Evolutionary conservation across 768 basidiomycete genomes (phyloP).

Genomic region (Leucogyrophana mollusca): DNA sequence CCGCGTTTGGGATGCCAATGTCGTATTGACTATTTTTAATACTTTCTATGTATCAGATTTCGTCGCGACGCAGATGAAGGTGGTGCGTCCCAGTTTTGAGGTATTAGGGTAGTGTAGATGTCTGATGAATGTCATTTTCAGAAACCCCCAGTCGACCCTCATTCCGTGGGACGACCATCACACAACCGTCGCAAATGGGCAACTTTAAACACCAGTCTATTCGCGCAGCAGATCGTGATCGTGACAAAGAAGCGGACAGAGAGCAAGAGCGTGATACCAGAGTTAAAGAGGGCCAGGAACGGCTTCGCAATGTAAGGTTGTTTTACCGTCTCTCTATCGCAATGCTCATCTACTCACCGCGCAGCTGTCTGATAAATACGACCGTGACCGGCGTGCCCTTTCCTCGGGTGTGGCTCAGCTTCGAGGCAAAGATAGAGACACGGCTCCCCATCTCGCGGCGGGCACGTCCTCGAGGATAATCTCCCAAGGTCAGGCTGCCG

Average conservation of each 20-base stretch:
- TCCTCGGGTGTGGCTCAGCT: constrained; percentile 42
- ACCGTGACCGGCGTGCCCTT: constrained; percentile 72
- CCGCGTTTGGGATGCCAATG: constrained; percentile 2
- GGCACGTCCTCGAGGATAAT: constrained; percentile 41
- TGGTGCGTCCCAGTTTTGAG: constrained; percentile 39
- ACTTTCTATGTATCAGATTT: constrained; percentile 47
- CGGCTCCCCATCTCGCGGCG: constrained; percentile 54
- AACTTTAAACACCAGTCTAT: constrained; percentile 89
- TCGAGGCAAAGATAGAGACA: constrained; percentile 68
- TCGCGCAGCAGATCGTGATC: constrained; percentile 62
- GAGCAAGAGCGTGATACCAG: constrained; percentile 55
- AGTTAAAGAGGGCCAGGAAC: constrained; percentile 77
- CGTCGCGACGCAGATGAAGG: constrained; percentile 76
- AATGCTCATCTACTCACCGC: constrained; percentile 2
- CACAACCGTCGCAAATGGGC: constrained; percentile 90
- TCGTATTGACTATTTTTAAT: constrained; percentile 10
- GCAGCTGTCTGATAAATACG: constrained; percentile 85
- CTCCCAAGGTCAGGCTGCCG: constrained; percentile 30
- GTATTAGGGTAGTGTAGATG: constrained; percentile 1
- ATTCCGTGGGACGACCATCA: constrained; percentile 60
- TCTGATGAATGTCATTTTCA: constrained; percentile 16
- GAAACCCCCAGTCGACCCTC: constrained; percentile 60
- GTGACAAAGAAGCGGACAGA: constrained; percentile 44
- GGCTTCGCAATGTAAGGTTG: constrained; percentile 66
- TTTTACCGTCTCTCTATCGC: constrained; percentile 3